Base-by-base conservation (phyloP, 106 monocot genomes). In the Hemerocallis citrina region DNA sequence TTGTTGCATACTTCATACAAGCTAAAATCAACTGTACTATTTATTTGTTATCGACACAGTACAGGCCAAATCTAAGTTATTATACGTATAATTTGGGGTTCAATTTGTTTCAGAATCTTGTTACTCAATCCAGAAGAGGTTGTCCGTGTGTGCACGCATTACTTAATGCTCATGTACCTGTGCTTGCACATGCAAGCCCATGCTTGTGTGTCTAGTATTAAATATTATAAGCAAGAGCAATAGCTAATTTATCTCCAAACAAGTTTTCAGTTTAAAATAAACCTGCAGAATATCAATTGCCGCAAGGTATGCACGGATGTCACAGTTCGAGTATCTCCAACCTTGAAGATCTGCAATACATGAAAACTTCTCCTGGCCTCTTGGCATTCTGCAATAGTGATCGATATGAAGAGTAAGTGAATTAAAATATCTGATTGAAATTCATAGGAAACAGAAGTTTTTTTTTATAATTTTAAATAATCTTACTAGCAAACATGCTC, bases 281-380 rank as follows among this genome's bases (percentile, higher is more conserved):
- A 81, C 80, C 79, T 84, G 85, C 55, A 85, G 34, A 27, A 85
- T 85, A 11, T 85, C 85, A 16, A 85, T 64, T 33, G 58, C 62
- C 24, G 85, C 85, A 27, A 85, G 43, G 54, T 65, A 85, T 5
- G 71, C 85, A 0, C 74, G 62, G 20, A 85, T 77, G 45, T 85
- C 85, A 25, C 77, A 85, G 56, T 85, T 74, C 10, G 81, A 67
- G 41, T 71, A 85, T 33, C 81, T 81, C 81, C 77, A 81, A 11
- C 77, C 81, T 56, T 81, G 52, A 20, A 85, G 47, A 57, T 85
- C 85, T 14, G 49, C 74, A 34, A 85, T 81, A 39, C 28, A 32
- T 3, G 43, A 34, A 48, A 85, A 85, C 57, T 68, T 85, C 47
- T 81, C 85, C 59, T 81, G 77, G 24, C 62, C 66, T 25, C 62